Percentiles rank a stretch among this genome's conserved stretches.
Evolutionary conservation across 2,329 filamentous ascomycete genomes (phyloP).

Genomic region (Penicillium sp.): DNA sequence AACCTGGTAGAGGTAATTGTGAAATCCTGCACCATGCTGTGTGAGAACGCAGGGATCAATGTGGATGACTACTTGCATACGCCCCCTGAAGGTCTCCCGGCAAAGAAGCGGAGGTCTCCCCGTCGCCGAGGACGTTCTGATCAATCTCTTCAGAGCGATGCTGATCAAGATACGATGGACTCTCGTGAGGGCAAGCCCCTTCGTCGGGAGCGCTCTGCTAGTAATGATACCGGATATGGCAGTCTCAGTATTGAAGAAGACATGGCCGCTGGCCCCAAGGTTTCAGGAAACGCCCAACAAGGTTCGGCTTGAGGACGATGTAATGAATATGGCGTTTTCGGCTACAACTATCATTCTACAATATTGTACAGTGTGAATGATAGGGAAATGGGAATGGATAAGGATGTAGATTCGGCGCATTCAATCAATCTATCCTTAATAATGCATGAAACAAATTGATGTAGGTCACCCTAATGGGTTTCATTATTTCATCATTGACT

Average conservation of each 20-base stretch:
- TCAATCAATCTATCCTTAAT: too few species aligned
- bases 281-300: slow-evolving; percentile 11
- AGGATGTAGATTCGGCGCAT: too few species aligned
- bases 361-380: too few species aligned
- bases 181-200: slow-evolving; percentile 7
- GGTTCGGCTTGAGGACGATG: slow-evolving; percentile 8
- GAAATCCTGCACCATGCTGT: slow-evolving; percentile 38
- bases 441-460: too few species aligned
- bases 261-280: slow-evolving; percentile 2
- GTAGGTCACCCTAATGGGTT: too few species aligned
- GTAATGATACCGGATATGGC: slow-evolving; percentile 43
- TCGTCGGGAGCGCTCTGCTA: slow-evolving; percentile 32
- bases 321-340: too few species aligned
- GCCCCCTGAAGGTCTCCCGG: slow-evolving; percentile 20
- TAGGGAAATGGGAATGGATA: too few species aligned
- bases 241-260: slow-evolving; percentile 30
- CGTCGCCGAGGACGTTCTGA: slow-evolving; percentile 17
- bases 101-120: slow-evolving; percentile 23
- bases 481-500: too few species aligned
- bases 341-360: too few species aligned
- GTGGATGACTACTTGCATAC: slow-evolving; percentile 31
- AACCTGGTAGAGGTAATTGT: slow-evolving; percentile 40
- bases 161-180: slow-evolving; percentile 17
- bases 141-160: slow-evolving; percentile 17
- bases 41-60: slow-evolving; percentile 37